Conservation (phyloP, 306 rosid species). For the Cicer yamashitae region DNA sequence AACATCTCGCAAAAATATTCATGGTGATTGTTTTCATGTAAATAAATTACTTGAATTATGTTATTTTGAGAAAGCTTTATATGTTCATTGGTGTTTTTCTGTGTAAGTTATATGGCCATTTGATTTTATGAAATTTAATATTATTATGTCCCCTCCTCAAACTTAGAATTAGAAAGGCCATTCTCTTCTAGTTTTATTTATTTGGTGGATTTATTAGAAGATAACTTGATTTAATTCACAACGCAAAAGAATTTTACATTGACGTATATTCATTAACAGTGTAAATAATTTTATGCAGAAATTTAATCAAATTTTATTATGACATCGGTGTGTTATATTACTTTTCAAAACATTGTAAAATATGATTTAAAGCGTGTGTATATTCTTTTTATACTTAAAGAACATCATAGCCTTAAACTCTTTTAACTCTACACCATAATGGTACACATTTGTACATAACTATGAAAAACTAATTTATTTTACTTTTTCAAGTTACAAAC, state of each 20-base stretch:
- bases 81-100: slow-evolving; percentile 28
- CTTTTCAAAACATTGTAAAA: too few relatives aligned
- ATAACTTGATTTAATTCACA: too few relatives aligned
- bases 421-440: background rate
- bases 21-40: slow-evolving; percentile 42
- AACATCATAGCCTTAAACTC: background rate
- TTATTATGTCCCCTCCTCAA: background rate
- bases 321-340: too few relatives aligned
- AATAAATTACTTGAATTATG: slow-evolving; percentile 42
- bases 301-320: too few relatives aligned
- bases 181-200: background rate
- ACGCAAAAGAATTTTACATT: too few relatives aligned
- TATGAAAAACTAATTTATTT: background rate
- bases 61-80: slow-evolving; percentile 29
- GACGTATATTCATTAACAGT: too few relatives aligned
- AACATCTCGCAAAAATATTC: slow-evolving; percentile 45
- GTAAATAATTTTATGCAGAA: too few relatives aligned
- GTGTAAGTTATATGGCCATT: slow-evolving; percentile 9
- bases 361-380: background rate
- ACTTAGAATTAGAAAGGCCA: background rate
- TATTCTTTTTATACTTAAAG: background rate
- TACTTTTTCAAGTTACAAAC: slow-evolving; percentile 3
- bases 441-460: background rate
- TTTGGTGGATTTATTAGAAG: background rate
- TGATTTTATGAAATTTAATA: slow-evolving; percentile 29